Percentiles rank a stretch among this genome's conserved stretches.
Conservation (phyloP, 2,329 filamentous ascomycete species). For the Cladophialophora exuberans region DNA sequence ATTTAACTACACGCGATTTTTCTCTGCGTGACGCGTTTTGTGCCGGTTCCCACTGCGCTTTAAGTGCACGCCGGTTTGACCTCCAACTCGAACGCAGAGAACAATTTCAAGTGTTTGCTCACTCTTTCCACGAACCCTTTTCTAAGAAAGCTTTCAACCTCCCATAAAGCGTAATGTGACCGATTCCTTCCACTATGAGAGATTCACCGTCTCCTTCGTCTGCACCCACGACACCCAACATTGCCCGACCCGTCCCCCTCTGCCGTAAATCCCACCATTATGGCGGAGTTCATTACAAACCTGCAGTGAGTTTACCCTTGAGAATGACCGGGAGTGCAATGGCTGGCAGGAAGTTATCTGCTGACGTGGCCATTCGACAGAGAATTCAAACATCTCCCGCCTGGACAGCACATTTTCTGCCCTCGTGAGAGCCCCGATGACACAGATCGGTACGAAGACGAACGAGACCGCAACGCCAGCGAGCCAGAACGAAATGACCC, state of each 20-base stretch:
- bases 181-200: conserved; percentile 18
- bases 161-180: too few relatives aligned
- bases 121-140: too few relatives aligned
- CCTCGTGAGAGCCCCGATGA: conserved; percentile 68
- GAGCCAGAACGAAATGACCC: conserved; percentile 43
- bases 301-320: conserved; percentile 42
- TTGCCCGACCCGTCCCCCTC: not conserved
- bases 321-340: not conserved
- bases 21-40: conserved; percentile 7
- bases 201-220: conserved; percentile 5
- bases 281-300: conserved; percentile 46
- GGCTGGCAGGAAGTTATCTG: not conserved
- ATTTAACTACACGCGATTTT: conserved; percentile 14
- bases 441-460: conserved; percentile 64
- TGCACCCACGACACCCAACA: not conserved
- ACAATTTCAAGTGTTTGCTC: too few relatives aligned
- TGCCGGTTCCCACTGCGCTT: not conserved
- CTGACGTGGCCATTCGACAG: conserved; percentile 3
- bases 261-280: conserved; percentile 16
- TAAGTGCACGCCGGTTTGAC: too few relatives aligned
- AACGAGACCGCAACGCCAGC: conserved; percentile 46
- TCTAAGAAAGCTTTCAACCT: too few relatives aligned
- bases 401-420: conserved; percentile 67
- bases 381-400: conserved; percentile 48
- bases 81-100: too few relatives aligned